Conservation (phyloP, 345 rosid genomes). For the Eucalyptus polyanthemos region DNA sequence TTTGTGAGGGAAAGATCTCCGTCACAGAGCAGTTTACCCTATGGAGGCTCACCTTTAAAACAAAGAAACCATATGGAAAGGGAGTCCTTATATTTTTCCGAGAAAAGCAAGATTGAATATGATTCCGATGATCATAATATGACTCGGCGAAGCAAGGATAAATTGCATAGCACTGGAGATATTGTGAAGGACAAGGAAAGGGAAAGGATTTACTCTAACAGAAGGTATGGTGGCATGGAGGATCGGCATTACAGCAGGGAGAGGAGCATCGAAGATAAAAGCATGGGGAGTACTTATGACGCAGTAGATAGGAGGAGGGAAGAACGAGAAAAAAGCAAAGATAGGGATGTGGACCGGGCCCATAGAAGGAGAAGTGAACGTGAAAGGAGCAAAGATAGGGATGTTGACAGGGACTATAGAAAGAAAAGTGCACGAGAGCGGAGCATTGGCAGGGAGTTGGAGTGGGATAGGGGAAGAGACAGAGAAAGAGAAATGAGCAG, state of each 20-base stretch:
- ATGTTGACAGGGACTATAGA: slow-evolving; percentile 11
- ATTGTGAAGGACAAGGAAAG: slow-evolving; percentile 22
- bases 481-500: background rate
- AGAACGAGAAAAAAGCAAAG: slow-evolving; percentile 6
- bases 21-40: slow-evolving; percentile 20
- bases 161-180: slow-evolving; percentile 24
- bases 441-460: slow-evolving; percentile 9
- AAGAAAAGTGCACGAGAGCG: slow-evolving; percentile 27
- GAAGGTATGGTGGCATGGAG: slow-evolving; percentile 18
- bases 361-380: slow-evolving; percentile 29
- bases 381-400: slow-evolving; percentile 37
- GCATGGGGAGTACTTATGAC: slow-evolving; percentile 13
- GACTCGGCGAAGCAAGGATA: slow-evolving; percentile 9
- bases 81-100: background rate
- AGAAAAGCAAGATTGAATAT: background rate
- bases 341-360: slow-evolving; percentile 28
- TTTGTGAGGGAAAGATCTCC: slow-evolving; percentile 45
- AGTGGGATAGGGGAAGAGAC: background rate
- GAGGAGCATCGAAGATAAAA: slow-evolving; percentile 4
- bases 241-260: slow-evolving; percentile 23
- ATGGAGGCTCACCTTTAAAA: slow-evolving; percentile 26
- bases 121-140: slow-evolving; percentile 16
- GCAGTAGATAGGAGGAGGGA: background rate
- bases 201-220: slow-evolving; percentile 18
- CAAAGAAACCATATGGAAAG: slow-evolving; percentile 10